These are phyloP conservation scores for Pythium phragmitis DNA, from an alignment of 352 stramenopile genomes.

Conservation along the genomic window DNA sequence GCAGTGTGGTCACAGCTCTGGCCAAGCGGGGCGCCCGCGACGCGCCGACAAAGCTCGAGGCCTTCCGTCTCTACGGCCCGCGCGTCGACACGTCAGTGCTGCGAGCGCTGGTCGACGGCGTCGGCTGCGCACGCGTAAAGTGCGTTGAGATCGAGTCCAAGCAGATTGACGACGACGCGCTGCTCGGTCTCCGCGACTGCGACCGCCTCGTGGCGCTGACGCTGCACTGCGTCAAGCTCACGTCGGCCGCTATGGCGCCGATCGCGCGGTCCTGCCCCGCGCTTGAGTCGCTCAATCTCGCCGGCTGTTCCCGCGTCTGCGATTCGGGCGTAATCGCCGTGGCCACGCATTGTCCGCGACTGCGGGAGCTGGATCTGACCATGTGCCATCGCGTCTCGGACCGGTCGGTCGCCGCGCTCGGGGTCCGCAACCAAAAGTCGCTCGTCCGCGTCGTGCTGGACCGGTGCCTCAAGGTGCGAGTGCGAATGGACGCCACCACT, in stretches of 20 bases:
- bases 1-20: constrained; percentile 39
- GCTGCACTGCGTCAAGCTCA: constrained; percentile 80
- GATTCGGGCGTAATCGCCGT: constrained; percentile 80
- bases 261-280: constrained; percentile 41
- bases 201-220: constrained; percentile 34
- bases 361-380: constrained; percentile 69
- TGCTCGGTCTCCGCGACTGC: constrained; percentile 44
- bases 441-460: constrained; percentile 45
- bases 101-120: constrained; percentile 37
- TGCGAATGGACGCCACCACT: neutral
- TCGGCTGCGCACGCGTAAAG: constrained; percentile 36
- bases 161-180: constrained; percentile 49
- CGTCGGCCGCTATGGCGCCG: constrained; percentile 38
- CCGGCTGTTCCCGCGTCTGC: constrained; percentile 69
- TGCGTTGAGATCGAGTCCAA: constrained; percentile 73
- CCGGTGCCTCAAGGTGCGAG: constrained; percentile 59
- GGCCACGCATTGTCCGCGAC: constrained; percentile 38
- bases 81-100: constrained; percentile 49
- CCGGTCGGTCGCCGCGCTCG: constrained; percentile 52
- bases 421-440: constrained; percentile 36
- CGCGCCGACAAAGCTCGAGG: constrained; percentile 38
- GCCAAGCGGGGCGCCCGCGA: constrained; percentile 8
- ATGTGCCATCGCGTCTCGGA: constrained; percentile 84
- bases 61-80: constrained; percentile 60
- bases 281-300: constrained; percentile 61